Percentiles rank a stretch among this genome's conserved stretches.
phyloP scores from a whole-genome alignment of 2,329 filamentous ascomycete genomes.

The Colletotrichum eremochloae region DNA sequence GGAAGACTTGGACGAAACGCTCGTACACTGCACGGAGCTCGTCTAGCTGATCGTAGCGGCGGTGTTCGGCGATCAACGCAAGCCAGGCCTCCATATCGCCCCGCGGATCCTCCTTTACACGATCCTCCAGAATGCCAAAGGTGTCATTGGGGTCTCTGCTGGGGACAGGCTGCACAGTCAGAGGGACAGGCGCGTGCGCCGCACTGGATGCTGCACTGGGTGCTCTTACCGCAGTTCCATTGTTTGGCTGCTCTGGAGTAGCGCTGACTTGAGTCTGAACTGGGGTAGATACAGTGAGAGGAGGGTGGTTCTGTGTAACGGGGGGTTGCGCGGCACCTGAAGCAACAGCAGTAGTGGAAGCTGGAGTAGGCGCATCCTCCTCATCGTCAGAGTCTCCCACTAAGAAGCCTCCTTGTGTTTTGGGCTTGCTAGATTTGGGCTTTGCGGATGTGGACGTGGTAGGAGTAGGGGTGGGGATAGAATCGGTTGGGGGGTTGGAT shows the following conservation, averaged over 20 bases:
- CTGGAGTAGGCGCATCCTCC: conserved; percentile 51
- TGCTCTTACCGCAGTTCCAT: conserved; percentile 43
- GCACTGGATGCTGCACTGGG: conserved; percentile 56
- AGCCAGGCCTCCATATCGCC: conserved; percentile 95
- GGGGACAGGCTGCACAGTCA: conserved; percentile 37
- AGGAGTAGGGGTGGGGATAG: conserved; percentile 45
- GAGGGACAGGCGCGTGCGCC: conserved; percentile 52
- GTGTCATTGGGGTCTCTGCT: conserved; percentile 72
- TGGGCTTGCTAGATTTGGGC: conserved; percentile 63
- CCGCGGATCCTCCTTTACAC: conserved; percentile 91
- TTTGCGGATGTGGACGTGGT: conserved; percentile 36
- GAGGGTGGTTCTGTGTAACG: conserved; percentile 16
- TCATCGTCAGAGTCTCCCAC: conserved; percentile 72
- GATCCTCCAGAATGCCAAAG: conserved; percentile 86
- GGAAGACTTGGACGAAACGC: conserved; percentile 89
- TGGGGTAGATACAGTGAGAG: conserved; percentile 33
- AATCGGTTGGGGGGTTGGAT: conserved; percentile 47
- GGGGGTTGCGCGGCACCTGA: conserved; percentile 12
- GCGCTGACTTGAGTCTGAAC: conserved; percentile 34
- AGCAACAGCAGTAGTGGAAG: conserved; percentile 26
- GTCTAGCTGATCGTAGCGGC: conserved; percentile 84
- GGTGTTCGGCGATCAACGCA: conserved; percentile 86
- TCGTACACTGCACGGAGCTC: conserved; percentile 85
- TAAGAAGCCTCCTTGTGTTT: conserved; percentile 71
- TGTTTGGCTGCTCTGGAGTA: conserved; percentile 42